A percentile compares a stretch with the other conserved stretches of the same genome.
Evolutionary conservation across 176 grass and related monocot genomes (phyloP).

Genomic region (Avena sativa): DNA sequence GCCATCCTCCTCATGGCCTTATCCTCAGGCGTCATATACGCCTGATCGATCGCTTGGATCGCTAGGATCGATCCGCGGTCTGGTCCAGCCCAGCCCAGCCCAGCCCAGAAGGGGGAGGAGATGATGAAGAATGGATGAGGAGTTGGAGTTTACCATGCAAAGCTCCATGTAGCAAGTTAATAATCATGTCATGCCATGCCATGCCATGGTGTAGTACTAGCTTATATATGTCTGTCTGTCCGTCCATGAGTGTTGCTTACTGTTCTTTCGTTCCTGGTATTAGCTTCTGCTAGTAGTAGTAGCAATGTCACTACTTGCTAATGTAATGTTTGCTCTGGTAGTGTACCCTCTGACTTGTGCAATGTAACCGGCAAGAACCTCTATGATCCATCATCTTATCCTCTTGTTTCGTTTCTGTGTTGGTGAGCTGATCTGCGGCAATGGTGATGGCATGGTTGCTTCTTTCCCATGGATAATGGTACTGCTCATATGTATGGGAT

Average conservation of each 20-base stretch:
- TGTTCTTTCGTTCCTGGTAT: background rate
- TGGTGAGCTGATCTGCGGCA: background rate
- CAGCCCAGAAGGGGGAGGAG: background rate
- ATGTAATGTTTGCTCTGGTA: background rate
- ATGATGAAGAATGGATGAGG: background rate
- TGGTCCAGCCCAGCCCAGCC: background rate
- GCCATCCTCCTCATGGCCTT: constrained; percentile 85
- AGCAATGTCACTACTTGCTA: background rate
- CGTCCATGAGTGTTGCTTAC: background rate
- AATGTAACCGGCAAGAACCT: constrained; percentile 1
- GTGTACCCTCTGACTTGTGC: background rate
- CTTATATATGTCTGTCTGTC: background rate
- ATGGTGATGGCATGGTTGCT: too few relatives aligned
- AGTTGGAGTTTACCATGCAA: too few relatives aligned
- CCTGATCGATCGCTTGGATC: constrained; percentile 28
- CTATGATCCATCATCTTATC: background rate
- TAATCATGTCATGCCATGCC: background rate
- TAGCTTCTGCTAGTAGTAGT: background rate
- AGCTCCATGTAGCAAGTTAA: background rate
- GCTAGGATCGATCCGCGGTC: background rate
- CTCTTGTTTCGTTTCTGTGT: background rate
- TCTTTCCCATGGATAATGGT: too few relatives aligned
- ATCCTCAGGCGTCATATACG: constrained; percentile 78
- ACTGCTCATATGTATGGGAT: too few relatives aligned
- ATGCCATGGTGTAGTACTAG: background rate